phyloP scores from a whole-genome alignment of 2,329 filamentous ascomycete genomes.

The Zalaria obscura region DNA sequence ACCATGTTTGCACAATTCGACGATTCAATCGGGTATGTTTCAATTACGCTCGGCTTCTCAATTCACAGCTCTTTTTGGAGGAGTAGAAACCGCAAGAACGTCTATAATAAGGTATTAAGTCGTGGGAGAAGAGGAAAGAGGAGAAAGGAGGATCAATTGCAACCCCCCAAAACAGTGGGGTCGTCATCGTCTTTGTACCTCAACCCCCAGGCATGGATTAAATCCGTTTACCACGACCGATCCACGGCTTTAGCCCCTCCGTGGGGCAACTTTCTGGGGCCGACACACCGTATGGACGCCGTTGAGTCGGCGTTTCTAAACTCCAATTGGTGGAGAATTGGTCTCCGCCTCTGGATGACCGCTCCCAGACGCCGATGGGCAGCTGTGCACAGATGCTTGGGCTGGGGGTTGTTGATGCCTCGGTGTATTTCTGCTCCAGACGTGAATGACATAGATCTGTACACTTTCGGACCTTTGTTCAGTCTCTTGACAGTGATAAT shows the following conservation, averaged over 20 bases:
- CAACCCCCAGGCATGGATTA: background rate
- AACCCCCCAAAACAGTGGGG: background rate
- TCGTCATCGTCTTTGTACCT: background rate
- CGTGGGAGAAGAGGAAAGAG: background rate
- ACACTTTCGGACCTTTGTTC: too few relatives aligned
- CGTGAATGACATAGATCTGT: too few relatives aligned
- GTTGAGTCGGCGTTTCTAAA: background rate
- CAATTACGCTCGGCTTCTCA: background rate
- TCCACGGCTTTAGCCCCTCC: too few relatives aligned
- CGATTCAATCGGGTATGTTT: background rate
- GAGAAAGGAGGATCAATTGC: background rate
- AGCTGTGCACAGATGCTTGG: too few relatives aligned
- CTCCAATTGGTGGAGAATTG: background rate
- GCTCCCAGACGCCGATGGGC: background rate
- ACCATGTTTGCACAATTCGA: constrained; percentile 22
- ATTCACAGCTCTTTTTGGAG: too few relatives aligned
- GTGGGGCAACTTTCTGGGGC: background rate
- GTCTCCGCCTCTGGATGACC: background rate
- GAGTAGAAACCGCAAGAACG: too few relatives aligned
- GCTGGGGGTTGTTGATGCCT: too few relatives aligned
- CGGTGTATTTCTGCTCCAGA: too few relatives aligned
- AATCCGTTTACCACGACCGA: background rate
- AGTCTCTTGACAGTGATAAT: too few relatives aligned
- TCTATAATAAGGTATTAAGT: background rate
- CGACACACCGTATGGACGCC: background rate